Percentiles rank a stretch among this genome's conserved stretches.
These are phyloP conservation scores for Pedinophyceae sp. DNA, from an alignment of 139 green algal species.

Conservation along the genomic window DNA sequence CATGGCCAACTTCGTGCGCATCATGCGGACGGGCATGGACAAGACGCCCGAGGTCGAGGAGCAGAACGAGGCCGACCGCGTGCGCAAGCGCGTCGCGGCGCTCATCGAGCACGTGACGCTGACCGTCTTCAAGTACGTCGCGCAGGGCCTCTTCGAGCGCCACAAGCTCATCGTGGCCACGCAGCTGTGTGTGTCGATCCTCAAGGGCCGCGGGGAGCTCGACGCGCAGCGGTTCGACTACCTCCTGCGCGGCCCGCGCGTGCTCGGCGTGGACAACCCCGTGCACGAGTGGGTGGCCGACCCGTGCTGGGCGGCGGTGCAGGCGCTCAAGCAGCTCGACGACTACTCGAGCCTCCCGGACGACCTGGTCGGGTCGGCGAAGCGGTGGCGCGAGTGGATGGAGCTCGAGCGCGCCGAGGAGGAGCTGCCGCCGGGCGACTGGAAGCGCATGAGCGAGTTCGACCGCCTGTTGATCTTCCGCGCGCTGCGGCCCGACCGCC, in stretches of 20 bases:
- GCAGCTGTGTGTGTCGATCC: slow-evolving; percentile 68
- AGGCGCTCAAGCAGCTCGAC: slow-evolving; percentile 55
- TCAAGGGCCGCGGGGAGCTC: slow-evolving; percentile 47
- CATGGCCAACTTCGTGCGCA: slow-evolving; percentile 78
- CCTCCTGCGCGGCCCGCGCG: slow-evolving; percentile 52
- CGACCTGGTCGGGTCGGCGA: slow-evolving; percentile 60
- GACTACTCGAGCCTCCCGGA: slow-evolving; percentile 64
- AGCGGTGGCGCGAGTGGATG: slow-evolving; percentile 83
- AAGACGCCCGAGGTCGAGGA: slow-evolving; percentile 36
- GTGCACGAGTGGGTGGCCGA: slow-evolving; percentile 64
- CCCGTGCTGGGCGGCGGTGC: slow-evolving; percentile 28
- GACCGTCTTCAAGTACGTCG: slow-evolving; percentile 54
- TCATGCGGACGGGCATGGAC: slow-evolving; percentile 71
- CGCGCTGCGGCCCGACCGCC: slow-evolving; percentile 65
- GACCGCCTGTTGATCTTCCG: slow-evolving; percentile 64
- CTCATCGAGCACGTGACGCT: slow-evolving; percentile 8
- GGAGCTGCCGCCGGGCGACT: slow-evolving; percentile 72
- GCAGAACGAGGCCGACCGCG: slow-evolving; percentile 20
- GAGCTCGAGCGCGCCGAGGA: slow-evolving; percentile 65
- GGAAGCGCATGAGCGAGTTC: slow-evolving; percentile 77
- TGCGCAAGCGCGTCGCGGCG: slow-evolving; percentile 8
- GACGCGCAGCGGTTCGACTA: slow-evolving; percentile 60
- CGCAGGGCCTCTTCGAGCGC: slow-evolving; percentile 78
- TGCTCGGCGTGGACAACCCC: slow-evolving; percentile 55
- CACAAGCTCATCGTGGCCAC: slow-evolving; percentile 85